A percentile compares a stretch with the other conserved stretches of the same genome.
phyloP scores from a whole-genome alignment of 192 early-diverging fungal species.

The Podila verticillata region DNA sequence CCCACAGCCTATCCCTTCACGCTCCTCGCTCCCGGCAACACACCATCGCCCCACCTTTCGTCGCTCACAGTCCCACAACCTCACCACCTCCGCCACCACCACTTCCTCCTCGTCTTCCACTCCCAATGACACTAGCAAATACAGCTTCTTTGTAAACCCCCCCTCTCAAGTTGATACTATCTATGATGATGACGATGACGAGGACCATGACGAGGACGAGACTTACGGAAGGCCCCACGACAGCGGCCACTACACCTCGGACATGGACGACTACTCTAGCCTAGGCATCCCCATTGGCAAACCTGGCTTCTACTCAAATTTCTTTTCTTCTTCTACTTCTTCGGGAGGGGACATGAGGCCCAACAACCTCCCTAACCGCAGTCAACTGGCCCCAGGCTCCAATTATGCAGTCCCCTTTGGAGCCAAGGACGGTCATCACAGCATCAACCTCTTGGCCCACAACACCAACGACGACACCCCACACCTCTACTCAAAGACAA shows the following conservation, averaged over 20 bases:
- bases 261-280: conserved; percentile 10
- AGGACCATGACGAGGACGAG: conserved; percentile 3
- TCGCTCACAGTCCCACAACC: conserved; percentile 33
- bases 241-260: conserved; percentile 36
- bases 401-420: background rate
- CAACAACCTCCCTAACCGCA: background rate
- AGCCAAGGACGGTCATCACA: conserved; percentile 11
- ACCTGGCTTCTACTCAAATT: conserved; percentile 11
- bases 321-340: background rate
- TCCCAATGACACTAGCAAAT: background rate
- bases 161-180: conserved; percentile 2
- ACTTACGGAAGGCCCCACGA: conserved; percentile 4
- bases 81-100: background rate
- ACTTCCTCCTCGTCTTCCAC: background rate
- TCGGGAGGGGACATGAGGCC: background rate
- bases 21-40: conserved; percentile 43
- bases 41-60: conserved; percentile 44
- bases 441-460: conserved; percentile 28
- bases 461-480: conserved; percentile 12
- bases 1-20: conserved; percentile 48
- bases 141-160: conserved; percentile 4
- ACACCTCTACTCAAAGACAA: background rate
- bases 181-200: conserved; percentile 14
- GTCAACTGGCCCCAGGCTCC: background rate
- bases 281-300: conserved; percentile 34